These are phyloP conservation scores for Colletotrichum abscissum DNA, from an alignment of 2,329 filamentous ascomycete species.

Conservation along the genomic window DNA sequence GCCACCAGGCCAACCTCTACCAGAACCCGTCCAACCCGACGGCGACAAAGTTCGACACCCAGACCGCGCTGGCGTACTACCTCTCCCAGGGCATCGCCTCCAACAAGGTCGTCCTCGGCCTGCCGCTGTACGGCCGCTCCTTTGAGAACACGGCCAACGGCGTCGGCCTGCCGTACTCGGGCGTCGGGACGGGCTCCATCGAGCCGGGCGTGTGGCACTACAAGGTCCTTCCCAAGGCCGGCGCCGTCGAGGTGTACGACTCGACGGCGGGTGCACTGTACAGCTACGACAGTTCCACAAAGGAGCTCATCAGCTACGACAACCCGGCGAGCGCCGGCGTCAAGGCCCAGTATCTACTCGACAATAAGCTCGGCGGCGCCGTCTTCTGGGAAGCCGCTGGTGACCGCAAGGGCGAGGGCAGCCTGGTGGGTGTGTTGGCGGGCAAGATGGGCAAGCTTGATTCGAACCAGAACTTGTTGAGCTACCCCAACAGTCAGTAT, in stretches of 20 bases:
- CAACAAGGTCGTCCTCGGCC: slow-evolving; percentile 77
- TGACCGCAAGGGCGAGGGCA: slow-evolving; percentile 64
- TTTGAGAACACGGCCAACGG: slow-evolving; percentile 74
- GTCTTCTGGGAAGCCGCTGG: slow-evolving; percentile 89
- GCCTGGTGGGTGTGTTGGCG: slow-evolving; percentile 68
- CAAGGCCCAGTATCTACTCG: slow-evolving; percentile 74
- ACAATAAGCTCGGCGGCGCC: slow-evolving; percentile 74
- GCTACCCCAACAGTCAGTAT: slow-evolving; percentile 67
- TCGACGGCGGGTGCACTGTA: slow-evolving; percentile 72
- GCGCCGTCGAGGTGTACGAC: slow-evolving; percentile 68
- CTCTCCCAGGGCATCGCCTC: slow-evolving; percentile 66
- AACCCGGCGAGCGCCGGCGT: slow-evolving; percentile 65
- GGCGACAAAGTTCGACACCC: slow-evolving; percentile 76
- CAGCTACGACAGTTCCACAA: slow-evolving; percentile 71
- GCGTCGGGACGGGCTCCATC: slow-evolving; percentile 68
- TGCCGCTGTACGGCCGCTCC: slow-evolving; percentile 84
- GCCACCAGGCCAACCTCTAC: slow-evolving; percentile 79
- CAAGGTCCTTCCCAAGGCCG: slow-evolving; percentile 73
- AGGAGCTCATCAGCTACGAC: slow-evolving; percentile 78
- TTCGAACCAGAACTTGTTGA: slow-evolving; percentile 60
- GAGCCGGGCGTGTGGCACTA: slow-evolving; percentile 79
- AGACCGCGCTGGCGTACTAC: slow-evolving; percentile 74
- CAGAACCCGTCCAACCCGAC: slow-evolving; percentile 59
- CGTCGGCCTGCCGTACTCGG: slow-evolving; percentile 71
- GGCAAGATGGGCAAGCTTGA: slow-evolving; percentile 61